Conservation (phyloP, 148 eudicot species). For the Chenopodium suecicum region DNA sequence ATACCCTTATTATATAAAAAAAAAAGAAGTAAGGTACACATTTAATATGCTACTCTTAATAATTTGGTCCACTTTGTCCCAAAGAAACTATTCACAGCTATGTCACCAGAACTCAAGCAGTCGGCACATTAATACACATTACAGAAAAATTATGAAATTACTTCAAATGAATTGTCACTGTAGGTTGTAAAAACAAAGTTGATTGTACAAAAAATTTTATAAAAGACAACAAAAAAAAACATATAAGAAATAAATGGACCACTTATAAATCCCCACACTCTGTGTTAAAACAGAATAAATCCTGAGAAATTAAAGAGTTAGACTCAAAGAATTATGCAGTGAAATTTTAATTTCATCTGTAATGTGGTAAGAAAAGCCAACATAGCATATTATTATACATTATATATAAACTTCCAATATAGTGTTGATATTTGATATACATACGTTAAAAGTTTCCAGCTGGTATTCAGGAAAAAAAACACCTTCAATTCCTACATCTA, state of each 20-base stretch:
- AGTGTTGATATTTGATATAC: background rate
- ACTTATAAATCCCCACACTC: background rate
- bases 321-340: background rate
- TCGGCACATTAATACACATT: background rate
- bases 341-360: background rate
- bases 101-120: constrained; percentile 16
- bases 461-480: constrained; percentile 10
- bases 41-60: constrained; percentile 9
- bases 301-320: background rate
- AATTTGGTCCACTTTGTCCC: constrained; percentile 6
- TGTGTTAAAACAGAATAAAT: constrained; percentile 3
- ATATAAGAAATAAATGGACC: background rate
- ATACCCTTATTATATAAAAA: background rate
- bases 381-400: background rate
- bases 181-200: background rate
- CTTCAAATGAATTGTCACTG: constrained; percentile 17
- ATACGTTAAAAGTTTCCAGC: constrained; percentile 7
- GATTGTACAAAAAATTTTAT: background rate
- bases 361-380: background rate
- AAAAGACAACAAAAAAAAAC: background rate
- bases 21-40: background rate
- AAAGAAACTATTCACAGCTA: constrained; percentile 4
- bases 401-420: background rate
- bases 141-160: background rate
- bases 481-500: background rate